Base-by-base conservation (phyloP, 1,284 basidiomycete species). In the Laetiporus sulphureus region DNA sequence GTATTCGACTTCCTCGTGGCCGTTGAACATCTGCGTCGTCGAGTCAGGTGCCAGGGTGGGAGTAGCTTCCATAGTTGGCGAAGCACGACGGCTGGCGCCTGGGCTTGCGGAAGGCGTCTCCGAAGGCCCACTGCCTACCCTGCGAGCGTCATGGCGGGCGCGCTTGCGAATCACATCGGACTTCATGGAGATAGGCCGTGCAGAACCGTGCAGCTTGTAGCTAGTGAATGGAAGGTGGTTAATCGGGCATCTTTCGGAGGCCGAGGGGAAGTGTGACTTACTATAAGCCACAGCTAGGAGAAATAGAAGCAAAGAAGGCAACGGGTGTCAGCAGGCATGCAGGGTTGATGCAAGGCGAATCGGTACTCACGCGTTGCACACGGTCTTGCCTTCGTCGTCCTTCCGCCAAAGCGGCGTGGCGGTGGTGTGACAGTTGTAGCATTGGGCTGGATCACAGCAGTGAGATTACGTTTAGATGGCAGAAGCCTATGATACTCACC, bases 331-430 rank as follows among this genome's bases (percentile, higher is more conserved):
- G 33, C 10, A 10, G 15, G 12, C 20, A 38, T 36, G 45, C 40
- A 7, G 33, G 20, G 11, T 20, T 38, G 23, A 38, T 29, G 36
- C 41, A 31, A 11, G 37, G 41, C 32, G 27, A 23, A 44, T 32
- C 20, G 23, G n/a, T 4, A 76, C 80, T 62, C 65, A 91, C 73
- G 88, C 90, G 56, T 92, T 91, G 70, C 90, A 92, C 36, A 91
- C 86, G 1, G 89, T 91, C 69, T 90, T 90, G 42, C 90, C 90
- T 59, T 91, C 89, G 54, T 91, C 88, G 57, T 91, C 89, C 62
- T 91, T 91, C 50, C 90, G 72, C 88, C 89, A 92, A 27, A 91
- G 73, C n/a, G 89, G 90, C 3, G 89, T 91, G 18, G 88, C 86
- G 3, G 85, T 91, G 16, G 88, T 92, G 55, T 89, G 83, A 65